Percentiles rank a stretch among this genome's conserved stretches.
Evolutionary conservation across 2,329 filamentous ascomycete species (phyloP).

Genomic region (Hysterium pulicare): DNA sequence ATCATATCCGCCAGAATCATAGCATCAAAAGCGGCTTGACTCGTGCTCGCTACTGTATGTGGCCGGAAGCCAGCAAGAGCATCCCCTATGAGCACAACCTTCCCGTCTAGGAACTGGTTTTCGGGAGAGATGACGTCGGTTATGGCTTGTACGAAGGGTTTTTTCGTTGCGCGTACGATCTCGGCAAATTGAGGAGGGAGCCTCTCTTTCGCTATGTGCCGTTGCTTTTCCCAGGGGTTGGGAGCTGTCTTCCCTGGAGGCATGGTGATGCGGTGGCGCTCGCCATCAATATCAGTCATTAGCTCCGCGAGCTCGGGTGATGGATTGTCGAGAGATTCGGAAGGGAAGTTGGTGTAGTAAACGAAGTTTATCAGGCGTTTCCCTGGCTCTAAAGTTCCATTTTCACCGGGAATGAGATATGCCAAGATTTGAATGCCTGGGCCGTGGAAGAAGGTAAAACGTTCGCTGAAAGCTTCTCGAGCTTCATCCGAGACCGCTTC

Average conservation of each 20-base stretch:
- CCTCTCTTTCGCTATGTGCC: conserved; percentile 25
- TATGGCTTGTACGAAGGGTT: conserved; percentile 47
- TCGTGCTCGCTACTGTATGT: conserved; percentile 46
- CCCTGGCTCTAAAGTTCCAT: conserved; percentile 38
- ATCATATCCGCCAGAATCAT: conserved; percentile 40
- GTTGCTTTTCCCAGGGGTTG: conserved; percentile 39
- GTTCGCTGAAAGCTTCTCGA: neutral
- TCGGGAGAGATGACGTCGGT: conserved; percentile 40
- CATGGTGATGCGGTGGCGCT: conserved; percentile 42
- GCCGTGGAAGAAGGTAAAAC: neutral
- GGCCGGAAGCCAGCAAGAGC: conserved; percentile 47
- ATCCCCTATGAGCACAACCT: conserved; percentile 47
- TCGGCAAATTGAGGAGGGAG: conserved; percentile 43
- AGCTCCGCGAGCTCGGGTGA: conserved; percentile 39
- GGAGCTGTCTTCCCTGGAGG: conserved; percentile 41
- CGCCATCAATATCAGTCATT: conserved; percentile 45
- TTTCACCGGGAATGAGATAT: conserved; percentile 46
- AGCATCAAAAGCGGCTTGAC: conserved; percentile 47
- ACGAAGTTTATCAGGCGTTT: conserved; percentile 48
- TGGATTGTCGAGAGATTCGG: conserved; percentile 24
- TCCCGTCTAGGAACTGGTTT: conserved; percentile 41
- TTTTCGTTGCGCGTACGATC: conserved; percentile 38
- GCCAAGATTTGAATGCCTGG: no score
- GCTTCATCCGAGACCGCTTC: neutral
- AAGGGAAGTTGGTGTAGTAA: conserved; percentile 44